Evolutionary conservation across 805 yeast species (phyloP), one percentile per base, ranked within the genome.

Genomic region (Candida xiaguanensis): DNA sequence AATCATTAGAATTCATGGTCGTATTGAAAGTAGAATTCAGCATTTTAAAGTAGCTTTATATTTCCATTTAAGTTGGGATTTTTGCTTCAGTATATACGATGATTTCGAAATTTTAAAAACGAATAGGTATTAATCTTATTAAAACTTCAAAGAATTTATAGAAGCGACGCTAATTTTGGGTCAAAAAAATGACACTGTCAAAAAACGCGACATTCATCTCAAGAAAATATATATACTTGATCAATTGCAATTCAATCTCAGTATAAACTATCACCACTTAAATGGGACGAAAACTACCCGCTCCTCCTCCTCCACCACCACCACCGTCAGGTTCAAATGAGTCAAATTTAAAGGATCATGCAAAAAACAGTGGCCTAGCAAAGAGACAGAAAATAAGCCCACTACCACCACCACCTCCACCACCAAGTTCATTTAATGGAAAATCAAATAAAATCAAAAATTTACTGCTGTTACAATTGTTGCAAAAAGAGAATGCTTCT

Each of bases 281-380:
- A 18, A 42, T 47, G 53, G 51, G 51, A 22, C 43, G 49, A 14
- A 46, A 49, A 31, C 36, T 52, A 31, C 55, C 56, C 1, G 66
- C 67, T 2, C 61, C 69, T 2, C 71, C 71, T 20, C 69, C 70
- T 1, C 67, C 68, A 2, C 61, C 69, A 5, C 39, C 43, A 16
- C 37, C 40, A 17, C 34, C 36, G 8, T 17, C 38, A 16, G 38
- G 26, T 12, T n/a, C 19, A 16, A 3, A 12, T 11, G 17, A 23
- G 5, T 13, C 25, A 27, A 27, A 19, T 16, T 3, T 5, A 16
- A 52, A 54, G 9, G 45, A 49, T 15, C 27, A 13, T 25, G 9
- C 11, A 3, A 34, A 14, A 7, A 25, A 17, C 3, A 27, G 14
- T 6, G 16, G 22, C 31, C 14, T 39, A 16, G 37, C 36, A 12